Percentiles rank a stretch among this genome's conserved stretches.
Conservation (phyloP, 352 stramenopile genomes). For the Globisporangium cystogenes region DNA sequence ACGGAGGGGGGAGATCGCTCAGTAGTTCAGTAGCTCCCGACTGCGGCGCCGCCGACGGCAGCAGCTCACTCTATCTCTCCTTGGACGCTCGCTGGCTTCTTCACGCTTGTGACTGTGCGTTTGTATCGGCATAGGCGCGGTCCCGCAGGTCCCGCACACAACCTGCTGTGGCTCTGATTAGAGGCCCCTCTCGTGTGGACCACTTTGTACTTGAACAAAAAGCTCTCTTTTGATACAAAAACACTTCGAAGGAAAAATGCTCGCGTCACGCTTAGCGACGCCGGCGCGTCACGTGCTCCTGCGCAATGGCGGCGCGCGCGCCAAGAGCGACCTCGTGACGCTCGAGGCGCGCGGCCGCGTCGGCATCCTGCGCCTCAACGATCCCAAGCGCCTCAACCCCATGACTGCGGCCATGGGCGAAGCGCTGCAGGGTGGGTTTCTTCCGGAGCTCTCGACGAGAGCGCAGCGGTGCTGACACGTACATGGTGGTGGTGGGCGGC, state of each 20-base stretch:
- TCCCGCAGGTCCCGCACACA: too few relatives aligned
- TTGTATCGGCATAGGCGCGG: neutral
- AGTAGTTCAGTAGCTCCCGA: too few relatives aligned
- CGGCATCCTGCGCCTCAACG: conserved; percentile 61
- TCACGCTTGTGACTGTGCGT: neutral
- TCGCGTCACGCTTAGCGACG: too few relatives aligned
- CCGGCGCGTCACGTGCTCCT: neutral
- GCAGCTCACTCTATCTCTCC: too few relatives aligned
- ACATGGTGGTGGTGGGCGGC: too few relatives aligned
- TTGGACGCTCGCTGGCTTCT: conserved; percentile 2
- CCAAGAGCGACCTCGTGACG: conserved; percentile 37
- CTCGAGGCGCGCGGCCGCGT: conserved; percentile 41
- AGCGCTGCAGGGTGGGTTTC: conserved; percentile 48
- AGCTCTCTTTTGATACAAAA: too few relatives aligned
- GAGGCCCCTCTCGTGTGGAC: too few relatives aligned
- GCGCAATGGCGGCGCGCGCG: conserved; percentile 5
- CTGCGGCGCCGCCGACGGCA: neutral
- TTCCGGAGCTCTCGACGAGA: too few relatives aligned
- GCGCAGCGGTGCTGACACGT: too few relatives aligned
- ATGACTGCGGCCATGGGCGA: conserved; percentile 82
- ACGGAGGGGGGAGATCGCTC: too few relatives aligned
- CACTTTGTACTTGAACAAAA: neutral
- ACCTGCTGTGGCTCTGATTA: too few relatives aligned
- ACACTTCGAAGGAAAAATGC: too few relatives aligned
- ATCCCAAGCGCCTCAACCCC: conserved; percentile 82